phyloP scores from a whole-genome alignment of 371 early-diverging fungal species.

The Umbelopsis sp. region DNA sequence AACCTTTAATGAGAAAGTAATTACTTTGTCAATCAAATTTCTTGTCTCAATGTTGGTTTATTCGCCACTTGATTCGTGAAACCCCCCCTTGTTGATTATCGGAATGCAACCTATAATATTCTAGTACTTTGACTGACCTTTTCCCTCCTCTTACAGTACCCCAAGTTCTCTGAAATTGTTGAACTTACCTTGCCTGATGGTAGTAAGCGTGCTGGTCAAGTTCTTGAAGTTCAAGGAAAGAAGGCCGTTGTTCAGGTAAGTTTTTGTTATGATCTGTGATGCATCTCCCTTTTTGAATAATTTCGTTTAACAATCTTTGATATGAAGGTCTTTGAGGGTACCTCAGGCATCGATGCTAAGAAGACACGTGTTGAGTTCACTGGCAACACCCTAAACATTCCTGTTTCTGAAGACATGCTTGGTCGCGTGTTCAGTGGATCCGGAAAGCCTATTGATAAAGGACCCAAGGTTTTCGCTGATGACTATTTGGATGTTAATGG shows the following conservation, averaged over 20 bases:
- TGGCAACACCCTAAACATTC: conserved; percentile 97
- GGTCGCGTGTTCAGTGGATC: conserved; percentile 99
- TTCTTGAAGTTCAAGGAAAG: conserved; percentile 98
- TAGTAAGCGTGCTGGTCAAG: conserved; percentile 96
- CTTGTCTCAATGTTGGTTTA: too few species aligned
- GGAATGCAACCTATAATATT: not conserved
- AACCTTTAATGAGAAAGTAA: too few species aligned
- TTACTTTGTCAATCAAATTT: too few species aligned
- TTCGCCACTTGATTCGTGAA: too few species aligned
- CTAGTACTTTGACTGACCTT: not conserved
- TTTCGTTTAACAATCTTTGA: not conserved
- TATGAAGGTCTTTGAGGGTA: conserved; percentile 98
- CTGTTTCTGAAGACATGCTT: conserved; percentile 99
- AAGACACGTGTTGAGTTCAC: conserved; percentile 97
- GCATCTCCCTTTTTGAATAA: not conserved
- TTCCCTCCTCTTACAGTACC: conserved; percentile 62
- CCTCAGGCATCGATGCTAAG: conserved; percentile 98
- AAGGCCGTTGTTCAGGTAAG: conserved; percentile 96
- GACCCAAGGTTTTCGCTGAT: conserved; percentile 99
- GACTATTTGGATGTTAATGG: conserved; percentile 99
- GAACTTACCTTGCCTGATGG: conserved; percentile 98
- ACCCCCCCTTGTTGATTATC: too few species aligned
- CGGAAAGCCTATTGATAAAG: conserved; percentile 99
- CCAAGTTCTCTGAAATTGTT: conserved; percentile 99
- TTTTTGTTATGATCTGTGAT: not conserved